A percentile compares a stretch with the other conserved stretches of the same genome.
These are phyloP conservation scores for Juncus inflexus DNA, from an alignment of 176 grass and related monocot species.

Conservation along the genomic window DNA sequence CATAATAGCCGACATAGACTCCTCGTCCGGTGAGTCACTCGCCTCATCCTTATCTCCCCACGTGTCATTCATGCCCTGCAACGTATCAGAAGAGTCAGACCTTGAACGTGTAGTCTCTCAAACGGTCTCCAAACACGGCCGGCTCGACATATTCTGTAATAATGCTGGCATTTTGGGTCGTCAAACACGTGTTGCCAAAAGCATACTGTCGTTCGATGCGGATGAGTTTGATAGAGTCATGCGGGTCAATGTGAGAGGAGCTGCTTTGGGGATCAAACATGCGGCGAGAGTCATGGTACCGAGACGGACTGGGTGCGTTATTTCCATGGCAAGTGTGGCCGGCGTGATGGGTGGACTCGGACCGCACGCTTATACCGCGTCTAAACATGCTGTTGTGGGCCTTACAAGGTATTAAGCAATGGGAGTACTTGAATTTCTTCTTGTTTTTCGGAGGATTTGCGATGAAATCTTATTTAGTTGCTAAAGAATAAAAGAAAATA, in stretches of 20 bases:
- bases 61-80: constrained; percentile 54
- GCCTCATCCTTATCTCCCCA: constrained; percentile 43
- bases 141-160: constrained; percentile 69
- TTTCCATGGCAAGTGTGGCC: constrained; percentile 89
- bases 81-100: constrained; percentile 70
- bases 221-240: constrained; percentile 87
- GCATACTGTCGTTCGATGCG: constrained; percentile 75
- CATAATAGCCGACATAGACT: constrained; percentile 76
- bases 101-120: constrained; percentile 41
- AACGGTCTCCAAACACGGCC: constrained; percentile 43
- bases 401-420: constrained; percentile 47
- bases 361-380: constrained; percentile 89
- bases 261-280: constrained; percentile 96
- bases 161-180: constrained; percentile 87
- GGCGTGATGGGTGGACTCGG: constrained; percentile 85
- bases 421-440: no score
- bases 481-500: neutral
- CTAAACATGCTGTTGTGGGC: constrained; percentile 93
- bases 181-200: constrained; percentile 67
- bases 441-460: no score
- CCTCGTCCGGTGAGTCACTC: constrained; percentile 37
- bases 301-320: constrained; percentile 53
- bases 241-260: constrained; percentile 84
- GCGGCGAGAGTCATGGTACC: constrained; percentile 70
- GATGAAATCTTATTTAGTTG: neutral